These are phyloP conservation scores for Claviceps purpurea DNA, from an alignment of 2,329 filamentous ascomycete genomes.

Conservation along the genomic window DNA sequence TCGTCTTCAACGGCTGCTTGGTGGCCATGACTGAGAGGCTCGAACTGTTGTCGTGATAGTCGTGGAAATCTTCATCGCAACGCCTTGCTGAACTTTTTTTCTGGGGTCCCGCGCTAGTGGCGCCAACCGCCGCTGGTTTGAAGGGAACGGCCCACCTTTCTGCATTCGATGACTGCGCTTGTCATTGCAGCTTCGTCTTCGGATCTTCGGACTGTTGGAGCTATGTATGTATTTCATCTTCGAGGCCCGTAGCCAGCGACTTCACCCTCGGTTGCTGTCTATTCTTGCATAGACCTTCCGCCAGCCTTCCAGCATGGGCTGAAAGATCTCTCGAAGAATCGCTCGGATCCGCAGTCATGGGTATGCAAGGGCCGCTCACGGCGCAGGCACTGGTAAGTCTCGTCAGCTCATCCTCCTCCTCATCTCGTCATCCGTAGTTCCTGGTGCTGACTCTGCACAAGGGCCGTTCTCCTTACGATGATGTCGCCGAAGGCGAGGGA, in stretches of 20 bases:
- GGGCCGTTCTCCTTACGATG: conserved; percentile 49
- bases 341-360: conserved; percentile 24
- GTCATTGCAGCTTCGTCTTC: no score
- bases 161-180: not conserved
- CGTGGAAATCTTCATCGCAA: not conserved
- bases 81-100: conserved; percentile 5
- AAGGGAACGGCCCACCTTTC: not conserved
- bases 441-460: conserved; percentile 12
- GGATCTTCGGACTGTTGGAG: no score
- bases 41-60: not conserved
- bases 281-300: not conserved
- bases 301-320: not conserved
- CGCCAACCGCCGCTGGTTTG: not conserved
- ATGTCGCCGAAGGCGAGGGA: conserved; percentile 37
- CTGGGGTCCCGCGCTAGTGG: not conserved
- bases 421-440: not conserved
- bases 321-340: not conserved
- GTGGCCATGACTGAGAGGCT: conserved; percentile 33
- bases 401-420: no score
- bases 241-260: not conserved
- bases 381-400: conserved; percentile 39
- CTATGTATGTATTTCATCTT: not conserved
- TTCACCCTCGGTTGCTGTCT: not conserved
- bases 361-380: conserved; percentile 40
- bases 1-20: conserved; percentile 62